Evolutionary conservation across 2,329 filamentous ascomycete genomes (phyloP), one percentile per base, ranked within the genome.

Genomic region (Aspergillus aculeatinus): DNA sequence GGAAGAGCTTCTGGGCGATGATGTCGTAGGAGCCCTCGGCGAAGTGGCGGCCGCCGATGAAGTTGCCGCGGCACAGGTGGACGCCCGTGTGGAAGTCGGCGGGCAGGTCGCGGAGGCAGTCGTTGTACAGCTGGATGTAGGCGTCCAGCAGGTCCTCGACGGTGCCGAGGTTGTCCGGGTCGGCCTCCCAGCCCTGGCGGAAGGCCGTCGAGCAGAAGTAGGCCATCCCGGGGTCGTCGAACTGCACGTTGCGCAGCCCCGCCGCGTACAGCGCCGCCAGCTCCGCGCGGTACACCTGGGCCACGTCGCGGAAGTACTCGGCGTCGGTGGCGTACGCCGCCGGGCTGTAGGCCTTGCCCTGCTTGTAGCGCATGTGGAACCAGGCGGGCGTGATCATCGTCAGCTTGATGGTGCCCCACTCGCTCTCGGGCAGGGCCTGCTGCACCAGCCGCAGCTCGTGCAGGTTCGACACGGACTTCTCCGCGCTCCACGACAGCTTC

Each of bases 401-500:
- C 35, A 53, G 21, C 51, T 53, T 53, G 35, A 53, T 53, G 33
- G 19, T 53, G 12, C 25, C n/a, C 51, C 35, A 53, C 14, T 53
- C 51, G 25, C 51, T 53, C 33, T 53, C 51, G 5, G 51, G 51
- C 33, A 53, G n/a, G 7, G 51, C 51, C 51, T 53, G 35, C 23
- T 53, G 51, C 2, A 53, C 51, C 51, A 53, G 51, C 51, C 42
- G 42, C 51, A 53, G 7, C 21, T 53, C 51, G 16, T 53, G 51
- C 16, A 53, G 14, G 29, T 70, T 70, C 7, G 67, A 67, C 10
- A 54, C 12, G 6, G 67, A 66, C 14, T 60, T 55, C 0, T 58
- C 53, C 2, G 57, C 11, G 51, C 48, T 70, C 63, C 65, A 67
- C 3, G 65, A 61, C 1, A 70, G 60, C 59, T 70, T 70, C 11